Evolutionary conservation across 805 yeast genomes (phyloP), one percentile per base, ranked within the genome.

Genomic region (Metschnikowia drakensbergensis): DNA sequence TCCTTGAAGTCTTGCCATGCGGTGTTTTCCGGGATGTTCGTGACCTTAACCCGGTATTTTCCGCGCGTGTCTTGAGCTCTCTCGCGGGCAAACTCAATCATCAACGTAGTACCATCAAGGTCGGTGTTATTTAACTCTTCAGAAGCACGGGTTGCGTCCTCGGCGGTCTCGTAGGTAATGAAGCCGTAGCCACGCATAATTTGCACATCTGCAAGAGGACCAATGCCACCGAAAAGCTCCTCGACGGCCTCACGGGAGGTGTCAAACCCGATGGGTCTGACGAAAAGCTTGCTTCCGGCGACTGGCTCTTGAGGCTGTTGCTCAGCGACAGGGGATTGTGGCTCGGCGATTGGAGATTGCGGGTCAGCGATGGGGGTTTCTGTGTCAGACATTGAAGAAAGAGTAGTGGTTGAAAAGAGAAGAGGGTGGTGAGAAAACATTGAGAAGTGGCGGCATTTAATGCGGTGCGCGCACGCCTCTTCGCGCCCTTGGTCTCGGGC

Each of bases 1-100:
- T 92, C 98, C 75, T 90, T 87, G 64, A 87, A 78, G 61, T 86
- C 92, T 76, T 87, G 94, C 95, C 95, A 87, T 45, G 88, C 83
- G 49, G 87, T 77, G 54, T 83, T 83, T 58, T 83, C 86, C 58
- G 91, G 91, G 61, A 87, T 74, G 68, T 81, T 81, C 58, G 80
- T 68, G 32, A 86, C 80, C 63, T 83, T 79, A 51, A 84, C 82
- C 75, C 94, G 81, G 72, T 72, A 81, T 69, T 86, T 83, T 61
- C 88, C 88, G 66, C 84, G 82, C 54, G 84, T 78, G 53, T 81
- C 76, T 60, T 71, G 82, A 48, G 76, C 79, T 62, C 70, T 79
- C 60, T 75, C 78, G 54, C 76, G 76, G 44, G 84, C 83, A 57
- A 69, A 74, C 66, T 80, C 83, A 53, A 80, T 72, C 52, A 71